These are phyloP conservation scores for Pistacia vera DNA, from an alignment of 345 rosid species.

Conservation along the genomic window DNA sequence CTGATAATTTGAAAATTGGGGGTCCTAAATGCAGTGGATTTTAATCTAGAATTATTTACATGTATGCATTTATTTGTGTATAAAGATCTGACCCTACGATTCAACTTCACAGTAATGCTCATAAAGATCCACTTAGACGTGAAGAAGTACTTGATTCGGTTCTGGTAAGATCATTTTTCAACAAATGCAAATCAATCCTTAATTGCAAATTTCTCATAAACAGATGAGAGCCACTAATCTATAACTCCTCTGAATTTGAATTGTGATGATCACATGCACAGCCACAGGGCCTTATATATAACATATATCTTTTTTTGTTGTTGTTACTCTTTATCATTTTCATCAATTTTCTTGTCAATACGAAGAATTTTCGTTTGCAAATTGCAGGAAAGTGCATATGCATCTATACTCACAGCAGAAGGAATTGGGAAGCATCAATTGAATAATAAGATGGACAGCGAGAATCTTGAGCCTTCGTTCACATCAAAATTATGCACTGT, in stretches of 20 bases:
- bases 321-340: neutral
- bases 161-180: no score
- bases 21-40: no score
- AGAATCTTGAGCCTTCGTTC: slow-evolving; percentile 11
- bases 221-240: no score
- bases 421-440: slow-evolving; percentile 12
- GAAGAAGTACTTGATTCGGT: no score
- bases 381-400: slow-evolving; percentile 19
- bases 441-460: slow-evolving; percentile 2
- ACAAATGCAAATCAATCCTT: no score
- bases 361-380: neutral
- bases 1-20: no score
- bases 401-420: slow-evolving; percentile 6
- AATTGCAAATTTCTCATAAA: no score
- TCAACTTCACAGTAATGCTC: slow-evolving; percentile 13
- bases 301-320: neutral
- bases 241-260: neutral
- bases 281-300: no score
- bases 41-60: neutral
- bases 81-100: neutral
- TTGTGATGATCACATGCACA: neutral
- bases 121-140: slow-evolving; percentile 11
- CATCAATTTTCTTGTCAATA: neutral
- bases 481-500: neutral
- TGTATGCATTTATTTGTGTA: slow-evolving; percentile 3